Percentiles rank a stretch among this genome's conserved stretches.
phyloP scores from a whole-genome alignment of 1,139 yeast species.

The Yamadazyma dushanensis region DNA sequence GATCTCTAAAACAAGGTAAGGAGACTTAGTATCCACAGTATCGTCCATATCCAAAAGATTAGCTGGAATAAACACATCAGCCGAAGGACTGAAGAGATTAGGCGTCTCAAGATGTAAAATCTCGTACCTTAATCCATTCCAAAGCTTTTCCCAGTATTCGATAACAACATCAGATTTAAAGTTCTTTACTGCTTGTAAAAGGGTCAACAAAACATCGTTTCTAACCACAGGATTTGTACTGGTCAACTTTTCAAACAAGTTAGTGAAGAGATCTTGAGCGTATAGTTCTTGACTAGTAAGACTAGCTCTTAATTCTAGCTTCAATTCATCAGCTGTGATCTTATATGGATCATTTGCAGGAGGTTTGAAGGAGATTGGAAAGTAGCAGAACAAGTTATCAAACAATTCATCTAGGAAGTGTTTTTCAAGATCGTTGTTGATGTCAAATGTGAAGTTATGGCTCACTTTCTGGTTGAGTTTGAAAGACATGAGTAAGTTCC shows the following conservation, averaged over 20 bases:
- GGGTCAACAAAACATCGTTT: slow-evolving; percentile 69
- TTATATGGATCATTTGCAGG: slow-evolving; percentile 90
- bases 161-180: slow-evolving; percentile 51
- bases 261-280: slow-evolving; percentile 75
- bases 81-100: slow-evolving; percentile 27
- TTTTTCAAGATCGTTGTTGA: slow-evolving; percentile 36
- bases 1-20: slow-evolving; percentile 49
- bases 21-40: slow-evolving; percentile 39
- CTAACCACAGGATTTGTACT: slow-evolving; percentile 80
- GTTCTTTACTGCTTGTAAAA: slow-evolving; percentile 53
- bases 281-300: slow-evolving; percentile 64
- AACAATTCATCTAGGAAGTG: slow-evolving; percentile 56
- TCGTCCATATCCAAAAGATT: slow-evolving; percentile 32
- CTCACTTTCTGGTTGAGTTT: slow-evolving; percentile 54
- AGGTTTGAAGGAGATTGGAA: slow-evolving; percentile 94
- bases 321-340: slow-evolving; percentile 73
- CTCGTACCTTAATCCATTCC: slow-evolving; percentile 90
- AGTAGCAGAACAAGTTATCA: slow-evolving; percentile 90
- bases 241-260: slow-evolving; percentile 77
- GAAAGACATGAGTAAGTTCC: slow-evolving; percentile 76
- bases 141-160: slow-evolving; percentile 67
- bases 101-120: slow-evolving; percentile 65
- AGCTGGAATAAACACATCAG: slow-evolving; percentile 28
- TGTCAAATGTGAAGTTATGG: slow-evolving; percentile 39
- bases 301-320: slow-evolving; percentile 54